Percentiles rank a stretch among this genome's conserved stretches.
These are phyloP conservation scores for Clarireedia hainanense DNA, from an alignment of 2,329 filamentous ascomycete species.

Conservation along the genomic window DNA sequence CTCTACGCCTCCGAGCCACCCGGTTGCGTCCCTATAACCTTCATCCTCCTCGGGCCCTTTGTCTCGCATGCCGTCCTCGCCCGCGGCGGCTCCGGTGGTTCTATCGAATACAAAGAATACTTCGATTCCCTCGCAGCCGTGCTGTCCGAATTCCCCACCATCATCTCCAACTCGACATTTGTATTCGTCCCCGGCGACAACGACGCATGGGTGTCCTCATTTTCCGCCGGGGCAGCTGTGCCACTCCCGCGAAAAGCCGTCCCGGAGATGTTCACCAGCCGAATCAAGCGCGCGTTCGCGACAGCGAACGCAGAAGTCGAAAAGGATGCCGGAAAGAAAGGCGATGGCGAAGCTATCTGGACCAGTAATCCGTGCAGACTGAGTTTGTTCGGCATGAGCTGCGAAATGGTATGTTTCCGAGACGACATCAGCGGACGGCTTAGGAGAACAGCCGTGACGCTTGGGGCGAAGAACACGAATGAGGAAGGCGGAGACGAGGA, in stretches of 20 bases:
- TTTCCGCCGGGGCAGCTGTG: constrained; percentile 65
- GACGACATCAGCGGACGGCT: constrained; percentile 80
- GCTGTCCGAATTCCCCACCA: constrained; percentile 72
- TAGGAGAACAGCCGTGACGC: constrained; percentile 65
- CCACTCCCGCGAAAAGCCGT: constrained; percentile 64
- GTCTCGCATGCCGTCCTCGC: constrained; percentile 57
- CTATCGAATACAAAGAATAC: constrained; percentile 94
- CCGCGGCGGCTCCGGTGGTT: constrained; percentile 64
- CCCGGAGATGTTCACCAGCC: constrained; percentile 83
- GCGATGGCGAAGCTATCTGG: constrained; percentile 72
- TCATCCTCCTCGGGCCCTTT: constrained; percentile 85
- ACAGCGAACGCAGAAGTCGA: constrained; percentile 66
- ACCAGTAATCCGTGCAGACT: constrained; percentile 79
- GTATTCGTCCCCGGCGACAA: constrained; percentile 94
- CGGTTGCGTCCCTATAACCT: constrained; percentile 63
- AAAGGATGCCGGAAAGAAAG: constrained; percentile 38
- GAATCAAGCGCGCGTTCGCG: constrained; percentile 73
- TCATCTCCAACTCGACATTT: constrained; percentile 75
- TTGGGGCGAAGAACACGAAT: constrained; percentile 36
- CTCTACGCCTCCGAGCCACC: constrained; percentile 61
- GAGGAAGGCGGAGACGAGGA: constrained; percentile 21
- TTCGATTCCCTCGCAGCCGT: constrained; percentile 82
- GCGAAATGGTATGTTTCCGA: constrained; percentile 80
- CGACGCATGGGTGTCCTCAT: constrained; percentile 91
- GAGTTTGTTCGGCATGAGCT: constrained; percentile 75